Base-by-base conservation (phyloP, 768 basidiomycete species). In the Amanita inopinata region DNA sequence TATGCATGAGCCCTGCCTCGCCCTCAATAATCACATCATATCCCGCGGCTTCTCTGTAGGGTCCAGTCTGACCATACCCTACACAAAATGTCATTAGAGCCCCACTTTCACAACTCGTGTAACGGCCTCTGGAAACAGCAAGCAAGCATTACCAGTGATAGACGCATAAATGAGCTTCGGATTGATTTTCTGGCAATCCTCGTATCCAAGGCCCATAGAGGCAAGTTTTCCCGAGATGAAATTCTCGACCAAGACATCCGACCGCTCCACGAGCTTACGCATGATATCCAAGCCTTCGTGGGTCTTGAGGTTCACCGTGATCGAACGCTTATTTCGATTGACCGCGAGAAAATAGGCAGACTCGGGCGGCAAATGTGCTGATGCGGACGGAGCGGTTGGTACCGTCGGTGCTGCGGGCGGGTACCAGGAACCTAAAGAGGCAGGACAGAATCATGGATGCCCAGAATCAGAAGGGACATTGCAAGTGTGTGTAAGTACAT, bases 1-100 rank as follows among this genome's bases (percentile, higher is more conserved):
- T 92, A 59, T 92, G 88, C 90, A 92, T 92, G 38, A 94, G 64
- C 7, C 93, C 94, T 24, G 92, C 90, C 60, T 94, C 91, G 2
- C 79, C 91, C 57, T 91, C 85, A 19, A 87, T 79, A 18, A 80
- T 63, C 18, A 91, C 91, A 57, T 91, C 90, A 59, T 93, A 94
- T 10, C 92, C 92, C 12, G 92, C 82, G 14, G 80, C 76, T 40
- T 75, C 67, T 39, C 82, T 69, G 53, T 81, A 96, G 6, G 93
- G 93, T 1, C 93, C 93, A 0, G 87, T 91, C 53, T 96, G 93
- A 1, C 70, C 70, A 54, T 71, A 69, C 17, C 61, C 65, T 62
- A 44, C 18, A 36, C 36, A 23, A 37, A 39, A 25, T 25, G 43
- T 46, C 8, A 32, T 27, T 14, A 46, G 33, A 25, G 17, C 14